These are phyloP conservation scores for Penicillium daleae DNA, from an alignment of 495 filamentous ascomycete genomes.

Conservation along the genomic window DNA sequence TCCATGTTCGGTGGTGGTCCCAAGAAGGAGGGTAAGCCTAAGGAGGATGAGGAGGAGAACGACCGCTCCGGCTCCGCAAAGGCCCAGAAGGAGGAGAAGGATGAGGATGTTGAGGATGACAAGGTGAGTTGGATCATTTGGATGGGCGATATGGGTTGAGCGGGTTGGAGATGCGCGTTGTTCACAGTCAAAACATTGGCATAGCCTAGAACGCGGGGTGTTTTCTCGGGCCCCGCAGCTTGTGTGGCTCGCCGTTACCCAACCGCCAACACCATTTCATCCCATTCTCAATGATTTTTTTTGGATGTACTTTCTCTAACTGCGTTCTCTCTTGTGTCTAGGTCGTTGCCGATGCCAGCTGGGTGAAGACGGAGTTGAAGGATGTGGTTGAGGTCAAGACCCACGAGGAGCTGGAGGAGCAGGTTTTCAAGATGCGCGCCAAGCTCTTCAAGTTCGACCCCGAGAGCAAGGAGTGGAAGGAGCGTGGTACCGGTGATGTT, in stretches of 20 bases:
- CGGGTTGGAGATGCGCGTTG: background rate
- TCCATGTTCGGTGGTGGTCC: conserved; percentile 96
- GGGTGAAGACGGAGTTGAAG: conserved; percentile 56
- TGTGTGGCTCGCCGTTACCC: conserved; percentile 12
- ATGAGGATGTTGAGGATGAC: conserved; percentile 8
- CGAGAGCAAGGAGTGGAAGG: conserved; percentile 95
- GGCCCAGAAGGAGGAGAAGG: conserved; percentile 65
- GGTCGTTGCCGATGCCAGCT: conserved; percentile 7
- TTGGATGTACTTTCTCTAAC: background rate
- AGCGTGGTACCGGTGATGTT: conserved; percentile 96
- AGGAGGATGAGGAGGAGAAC: conserved; percentile 73
- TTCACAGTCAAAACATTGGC: background rate
- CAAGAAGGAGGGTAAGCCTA: conserved; percentile 77
- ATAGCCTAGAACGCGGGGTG: conserved; percentile 14
- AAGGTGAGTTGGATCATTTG: conserved; percentile 39
- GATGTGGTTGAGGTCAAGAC: conserved; percentile 97
- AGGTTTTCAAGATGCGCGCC: conserved; percentile 98
- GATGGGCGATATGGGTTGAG: background rate
- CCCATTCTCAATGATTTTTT: background rate
- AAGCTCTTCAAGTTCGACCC: conserved; percentile 99
- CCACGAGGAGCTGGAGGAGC: conserved; percentile 97
- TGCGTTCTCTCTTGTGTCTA: background rate
- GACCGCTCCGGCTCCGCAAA: conserved; percentile 88
- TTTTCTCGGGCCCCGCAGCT: conserved; percentile 5
- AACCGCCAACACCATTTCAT: background rate